phyloP scores from a whole-genome alignment of 2,329 filamentous ascomycete species.

The Colletotrichum magnum region DNA sequence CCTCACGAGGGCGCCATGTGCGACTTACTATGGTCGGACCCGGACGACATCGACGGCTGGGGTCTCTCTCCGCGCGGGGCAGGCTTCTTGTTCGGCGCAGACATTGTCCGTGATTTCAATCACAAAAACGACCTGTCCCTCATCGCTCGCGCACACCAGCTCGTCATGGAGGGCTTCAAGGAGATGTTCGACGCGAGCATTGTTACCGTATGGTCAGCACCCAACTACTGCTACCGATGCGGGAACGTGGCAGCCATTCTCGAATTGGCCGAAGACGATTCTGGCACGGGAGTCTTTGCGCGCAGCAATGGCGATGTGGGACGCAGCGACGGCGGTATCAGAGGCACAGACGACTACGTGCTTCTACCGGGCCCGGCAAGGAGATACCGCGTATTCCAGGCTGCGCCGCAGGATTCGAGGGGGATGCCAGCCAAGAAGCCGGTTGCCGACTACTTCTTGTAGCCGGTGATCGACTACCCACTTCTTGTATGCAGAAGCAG shows the following conservation, averaged over 20 bases:
- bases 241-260: conserved; percentile 96
- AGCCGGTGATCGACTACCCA: conserved; percentile 88
- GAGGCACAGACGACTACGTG: conserved; percentile 42
- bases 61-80: conserved; percentile 93
- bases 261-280: conserved; percentile 89
- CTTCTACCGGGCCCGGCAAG: conserved; percentile 79
- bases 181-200: conserved; percentile 98
- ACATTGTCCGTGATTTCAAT: conserved; percentile 97
- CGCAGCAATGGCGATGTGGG: conserved; percentile 80
- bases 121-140: conserved; percentile 92
- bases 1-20: conserved; percentile 99
- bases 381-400: conserved; percentile 95
- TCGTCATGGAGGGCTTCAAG: conserved; percentile 99
- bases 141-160: conserved; percentile 94
- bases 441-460: conserved; percentile 95
- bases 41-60: conserved; percentile 98
- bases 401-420: conserved; percentile 93
- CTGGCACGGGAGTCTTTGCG: conserved; percentile 78
- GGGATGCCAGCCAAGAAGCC: conserved; percentile 99
- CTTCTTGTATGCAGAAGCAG: conserved; percentile 72
- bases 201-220: conserved; percentile 98
- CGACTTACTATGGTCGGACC: conserved; percentile 97
- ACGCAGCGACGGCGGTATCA: conserved; percentile 65
- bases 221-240: conserved; percentile 97
- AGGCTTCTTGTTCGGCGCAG: conserved; percentile 94